phyloP scores from a whole-genome alignment of 2,329 filamentous ascomycete species.

The Colletotrichum sojae region DNA sequence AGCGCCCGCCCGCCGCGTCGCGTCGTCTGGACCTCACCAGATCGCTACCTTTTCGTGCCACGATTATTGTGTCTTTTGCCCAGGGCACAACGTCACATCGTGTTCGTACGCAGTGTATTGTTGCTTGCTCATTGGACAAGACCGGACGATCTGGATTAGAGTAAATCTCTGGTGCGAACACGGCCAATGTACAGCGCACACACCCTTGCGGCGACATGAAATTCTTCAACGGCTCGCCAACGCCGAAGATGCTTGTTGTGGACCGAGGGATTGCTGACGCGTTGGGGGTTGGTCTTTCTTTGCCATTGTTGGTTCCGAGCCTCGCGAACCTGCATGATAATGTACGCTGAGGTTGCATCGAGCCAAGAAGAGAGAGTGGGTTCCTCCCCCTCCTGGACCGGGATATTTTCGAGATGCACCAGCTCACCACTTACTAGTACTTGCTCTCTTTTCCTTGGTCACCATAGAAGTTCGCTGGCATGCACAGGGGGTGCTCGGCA shows the following conservation, averaged over 20 bases:
- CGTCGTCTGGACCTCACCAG: constrained; percentile 2
- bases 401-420: constrained; percentile 37
- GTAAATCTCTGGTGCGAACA: background rate
- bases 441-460: constrained; percentile 29
- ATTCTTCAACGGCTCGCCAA: constrained; percentile 39
- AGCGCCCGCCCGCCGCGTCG: constrained; percentile 3
- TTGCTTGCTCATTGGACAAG: constrained; percentile 13
- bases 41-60: constrained; percentile 1
- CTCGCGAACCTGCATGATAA: constrained; percentile 36
- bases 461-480: constrained; percentile 18
- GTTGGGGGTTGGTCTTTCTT: constrained; percentile 27
- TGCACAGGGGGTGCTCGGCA: constrained; percentile 1
- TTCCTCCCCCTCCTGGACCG: constrained; percentile 22
- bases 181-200: constrained; percentile 9
- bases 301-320: constrained; percentile 37
- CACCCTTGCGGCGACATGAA: constrained; percentile 33
- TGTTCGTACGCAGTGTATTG: background rate
- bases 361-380: constrained; percentile 18
- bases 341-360: constrained; percentile 31
- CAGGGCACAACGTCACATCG: constrained; percentile 5
- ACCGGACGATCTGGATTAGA: constrained; percentile 17
- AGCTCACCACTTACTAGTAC: background rate
- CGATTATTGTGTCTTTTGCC: constrained; percentile 7
- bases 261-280: constrained; percentile 34
- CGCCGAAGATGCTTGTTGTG: constrained; percentile 37